Conservation (phyloP, 78 protist species). For the Speleostelium caveatum region DNA sequence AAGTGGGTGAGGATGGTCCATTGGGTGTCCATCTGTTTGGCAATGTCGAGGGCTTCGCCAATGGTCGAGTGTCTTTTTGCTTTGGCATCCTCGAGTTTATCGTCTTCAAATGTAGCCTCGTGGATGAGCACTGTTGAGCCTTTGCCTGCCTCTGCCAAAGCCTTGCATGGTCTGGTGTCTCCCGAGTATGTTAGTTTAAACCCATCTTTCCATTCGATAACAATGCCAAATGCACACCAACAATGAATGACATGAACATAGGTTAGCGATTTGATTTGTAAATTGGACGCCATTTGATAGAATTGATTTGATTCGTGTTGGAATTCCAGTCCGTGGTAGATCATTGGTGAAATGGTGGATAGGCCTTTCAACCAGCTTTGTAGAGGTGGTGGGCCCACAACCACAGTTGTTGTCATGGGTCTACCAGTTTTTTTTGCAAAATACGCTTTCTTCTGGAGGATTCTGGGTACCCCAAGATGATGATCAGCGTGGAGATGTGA, state of each 20-base stretch:
- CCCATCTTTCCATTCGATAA: constrained; percentile 50
- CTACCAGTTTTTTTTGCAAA: background rate
- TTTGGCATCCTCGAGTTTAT: constrained; percentile 54
- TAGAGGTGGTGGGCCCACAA: background rate
- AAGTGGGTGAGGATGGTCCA: constrained; percentile 91
- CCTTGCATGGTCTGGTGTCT: constrained; percentile 93
- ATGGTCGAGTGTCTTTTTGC: constrained; percentile 83
- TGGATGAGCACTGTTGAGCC: constrained; percentile 88
- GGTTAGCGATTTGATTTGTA: background rate
- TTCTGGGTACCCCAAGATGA: constrained; percentile 89
- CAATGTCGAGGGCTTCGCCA: constrained; percentile 87
- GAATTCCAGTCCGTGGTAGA: background rate
- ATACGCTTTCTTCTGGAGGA: background rate
- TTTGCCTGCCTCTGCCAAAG: constrained; percentile 51
- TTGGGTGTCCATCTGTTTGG: constrained; percentile 82
- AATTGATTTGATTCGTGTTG: background rate
- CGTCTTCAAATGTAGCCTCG: constrained; percentile 97
- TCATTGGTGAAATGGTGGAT: background rate
- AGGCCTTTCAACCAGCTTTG: background rate
- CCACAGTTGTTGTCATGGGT: background rate
- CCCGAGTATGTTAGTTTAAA: constrained; percentile 88
- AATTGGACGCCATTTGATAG: background rate
- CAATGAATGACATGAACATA: constrained; percentile 82
- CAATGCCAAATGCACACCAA: constrained; percentile 75
- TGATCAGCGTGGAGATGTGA: constrained; percentile 99